These are phyloP conservation scores for Umbelopsis sp. DNA, from an alignment of 371 early-diverging fungal genomes.

Conservation along the genomic window DNA sequence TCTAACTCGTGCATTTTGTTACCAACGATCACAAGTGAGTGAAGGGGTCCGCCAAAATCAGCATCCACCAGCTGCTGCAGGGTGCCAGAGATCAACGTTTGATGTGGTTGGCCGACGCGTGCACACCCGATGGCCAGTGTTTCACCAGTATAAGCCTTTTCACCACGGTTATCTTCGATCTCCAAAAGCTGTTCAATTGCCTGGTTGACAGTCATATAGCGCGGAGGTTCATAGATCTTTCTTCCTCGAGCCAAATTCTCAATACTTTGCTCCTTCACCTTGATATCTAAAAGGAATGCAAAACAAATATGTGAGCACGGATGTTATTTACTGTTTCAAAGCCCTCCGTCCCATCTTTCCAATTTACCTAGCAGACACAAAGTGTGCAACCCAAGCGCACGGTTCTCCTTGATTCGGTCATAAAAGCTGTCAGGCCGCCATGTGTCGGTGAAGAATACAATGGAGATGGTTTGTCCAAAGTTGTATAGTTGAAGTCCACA, in stretches of 20 bases:
- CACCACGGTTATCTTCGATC: slow-evolving; percentile 77
- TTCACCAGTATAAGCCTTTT: slow-evolving; percentile 75
- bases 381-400: slow-evolving; percentile 90
- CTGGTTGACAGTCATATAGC: slow-evolving; percentile 98
- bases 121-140: slow-evolving; percentile 94
- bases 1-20: slow-evolving; percentile 93
- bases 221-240: slow-evolving; percentile 94
- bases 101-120: slow-evolving; percentile 86
- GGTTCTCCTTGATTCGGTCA: slow-evolving; percentile 91
- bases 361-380: slow-evolving; percentile 84
- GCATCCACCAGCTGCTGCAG: slow-evolving; percentile 77
- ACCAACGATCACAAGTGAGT: slow-evolving; percentile 94
- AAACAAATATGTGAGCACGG: background rate
- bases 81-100: slow-evolving; percentile 88
- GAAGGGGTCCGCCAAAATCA: slow-evolving; percentile 97
- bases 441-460: slow-evolving; percentile 96
- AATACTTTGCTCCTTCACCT: slow-evolving; percentile 96
- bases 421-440: slow-evolving; percentile 99
- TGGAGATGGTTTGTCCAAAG: slow-evolving; percentile 99
- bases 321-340: background rate
- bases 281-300: slow-evolving; percentile 79
- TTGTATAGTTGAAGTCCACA: slow-evolving; percentile 98
- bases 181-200: slow-evolving; percentile 94
- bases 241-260: slow-evolving; percentile 95
- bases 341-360: background rate